Evolutionary conservation across 2,329 filamentous ascomycete species (phyloP).

Genomic region (Claviceps sp.): DNA sequence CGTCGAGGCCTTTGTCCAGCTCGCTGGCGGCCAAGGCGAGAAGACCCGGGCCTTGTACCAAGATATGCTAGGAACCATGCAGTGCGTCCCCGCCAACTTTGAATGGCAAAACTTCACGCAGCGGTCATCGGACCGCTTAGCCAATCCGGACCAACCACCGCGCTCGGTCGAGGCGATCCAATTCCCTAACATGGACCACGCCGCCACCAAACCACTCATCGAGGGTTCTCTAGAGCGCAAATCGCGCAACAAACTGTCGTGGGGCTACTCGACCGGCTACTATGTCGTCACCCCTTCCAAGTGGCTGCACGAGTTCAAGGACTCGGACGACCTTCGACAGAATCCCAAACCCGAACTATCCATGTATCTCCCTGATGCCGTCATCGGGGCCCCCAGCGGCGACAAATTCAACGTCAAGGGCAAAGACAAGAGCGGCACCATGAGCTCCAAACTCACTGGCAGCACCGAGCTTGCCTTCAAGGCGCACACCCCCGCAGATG

Average conservation of each 20-base stretch:
- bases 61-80: conserved; percentile 66
- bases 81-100: conserved; percentile 69
- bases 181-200: conserved; percentile 84
- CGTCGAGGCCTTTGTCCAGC: conserved; percentile 70
- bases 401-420: conserved; percentile 91
- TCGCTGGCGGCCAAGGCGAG: conserved; percentile 68
- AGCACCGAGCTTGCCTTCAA: conserved; percentile 76
- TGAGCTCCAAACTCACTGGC: conserved; percentile 71
- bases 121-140: conserved; percentile 57
- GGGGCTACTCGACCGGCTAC: conserved; percentile 67
- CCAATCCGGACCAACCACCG: conserved; percentile 63
- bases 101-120: conserved; percentile 81
- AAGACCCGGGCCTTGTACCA: conserved; percentile 68
- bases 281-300: conserved; percentile 83
- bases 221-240: conserved; percentile 85
- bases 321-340: conserved; percentile 57
- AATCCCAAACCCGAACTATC: conserved; percentile 78
- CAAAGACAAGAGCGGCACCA: conserved; percentile 72
- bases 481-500: conserved; percentile 66
- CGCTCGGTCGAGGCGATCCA: conserved; percentile 59
- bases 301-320: conserved; percentile 93
- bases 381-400: conserved; percentile 57
- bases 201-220: conserved; percentile 66
- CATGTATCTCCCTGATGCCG: conserved; percentile 83
- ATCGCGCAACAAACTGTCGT: conserved; percentile 67